phyloP scores from a whole-genome alignment of 2,329 filamentous ascomycete species.

The Myriosclerotinia duriaeana region DNA sequence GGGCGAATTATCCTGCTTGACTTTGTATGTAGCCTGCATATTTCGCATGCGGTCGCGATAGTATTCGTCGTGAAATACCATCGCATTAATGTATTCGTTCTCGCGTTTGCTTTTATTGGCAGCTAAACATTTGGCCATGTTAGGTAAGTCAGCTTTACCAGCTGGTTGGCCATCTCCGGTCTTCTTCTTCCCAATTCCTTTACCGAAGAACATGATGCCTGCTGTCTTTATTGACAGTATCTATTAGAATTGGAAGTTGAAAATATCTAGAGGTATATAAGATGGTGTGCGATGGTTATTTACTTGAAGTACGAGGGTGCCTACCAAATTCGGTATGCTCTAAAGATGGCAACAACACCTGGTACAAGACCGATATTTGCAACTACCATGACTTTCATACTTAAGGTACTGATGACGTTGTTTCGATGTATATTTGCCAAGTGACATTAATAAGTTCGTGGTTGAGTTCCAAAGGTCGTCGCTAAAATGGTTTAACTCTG shows the following conservation, averaged over 20 bases:
- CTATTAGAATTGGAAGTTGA: background rate
- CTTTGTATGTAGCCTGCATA: slow-evolving; percentile 14
- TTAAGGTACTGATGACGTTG: background rate
- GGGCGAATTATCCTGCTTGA: background rate
- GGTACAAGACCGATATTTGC: background rate
- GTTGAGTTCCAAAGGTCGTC: no score
- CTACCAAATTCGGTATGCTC: background rate
- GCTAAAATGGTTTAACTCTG: background rate
- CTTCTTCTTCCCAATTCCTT: background rate
- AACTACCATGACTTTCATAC: background rate
- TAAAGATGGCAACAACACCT: background rate
- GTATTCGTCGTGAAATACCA: slow-evolving; percentile 7
- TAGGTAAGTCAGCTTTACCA: background rate
- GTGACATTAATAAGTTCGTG: no score
- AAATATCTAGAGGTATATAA: background rate
- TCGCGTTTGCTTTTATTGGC: slow-evolving; percentile 11
- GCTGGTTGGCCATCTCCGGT: background rate
- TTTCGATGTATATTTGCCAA: no score
- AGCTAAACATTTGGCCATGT: background rate
- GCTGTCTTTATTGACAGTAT: background rate
- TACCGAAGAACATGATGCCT: background rate
- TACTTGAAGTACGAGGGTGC: background rate
- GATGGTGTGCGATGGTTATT: background rate
- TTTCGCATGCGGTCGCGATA: slow-evolving; percentile 15
- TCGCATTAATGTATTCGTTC: slow-evolving; percentile 3